Percentiles rank a stretch among this genome's conserved stretches.
Evolutionary conservation across 345 rosid species (phyloP).

Genomic region (Gossypium sturtianum): DNA sequence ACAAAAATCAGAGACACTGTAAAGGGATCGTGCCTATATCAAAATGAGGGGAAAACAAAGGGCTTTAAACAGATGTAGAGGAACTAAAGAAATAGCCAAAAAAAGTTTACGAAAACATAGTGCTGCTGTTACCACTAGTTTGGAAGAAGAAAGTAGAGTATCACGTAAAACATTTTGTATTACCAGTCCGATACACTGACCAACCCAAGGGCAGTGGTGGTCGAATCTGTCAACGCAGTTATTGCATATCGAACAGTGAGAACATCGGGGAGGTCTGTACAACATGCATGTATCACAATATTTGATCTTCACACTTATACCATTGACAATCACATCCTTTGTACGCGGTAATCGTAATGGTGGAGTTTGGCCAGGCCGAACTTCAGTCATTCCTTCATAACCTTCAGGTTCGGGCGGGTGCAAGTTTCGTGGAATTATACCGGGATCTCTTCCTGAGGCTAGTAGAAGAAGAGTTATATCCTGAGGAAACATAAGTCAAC

Average conservation of each 20-base stretch:
- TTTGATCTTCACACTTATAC: constrained; percentile 65
- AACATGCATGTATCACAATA: constrained; percentile 95
- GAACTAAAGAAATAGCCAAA: not conserved
- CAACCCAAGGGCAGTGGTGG: constrained; percentile 99
- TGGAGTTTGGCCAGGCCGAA: constrained; percentile 46
- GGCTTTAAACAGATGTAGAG: not conserved
- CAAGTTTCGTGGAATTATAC: constrained; percentile 71
- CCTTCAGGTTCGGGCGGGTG: constrained; percentile 71
- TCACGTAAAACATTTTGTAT: constrained; percentile 16
- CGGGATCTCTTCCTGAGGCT: constrained; percentile 94
- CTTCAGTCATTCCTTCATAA: constrained; percentile 35
- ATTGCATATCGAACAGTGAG: constrained; percentile 97
- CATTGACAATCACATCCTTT: constrained; percentile 67
- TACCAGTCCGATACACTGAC: constrained; percentile 98
- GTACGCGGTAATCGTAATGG: constrained; percentile 51
- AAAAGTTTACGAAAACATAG: not conserved
- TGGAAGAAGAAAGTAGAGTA: constrained; percentile 8
- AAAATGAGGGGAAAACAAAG: not conserved
- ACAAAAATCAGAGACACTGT: constrained; percentile 4
- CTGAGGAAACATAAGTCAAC: constrained; percentile 34
- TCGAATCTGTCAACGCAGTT: constrained; percentile 95
- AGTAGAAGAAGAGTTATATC: constrained; percentile 65
- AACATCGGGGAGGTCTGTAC: constrained; percentile 93
- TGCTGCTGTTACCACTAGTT: constrained; percentile 6
- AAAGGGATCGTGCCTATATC: not conserved